phyloP scores from a whole-genome alignment of 345 rosid species.

The Camelina hispida region DNA sequence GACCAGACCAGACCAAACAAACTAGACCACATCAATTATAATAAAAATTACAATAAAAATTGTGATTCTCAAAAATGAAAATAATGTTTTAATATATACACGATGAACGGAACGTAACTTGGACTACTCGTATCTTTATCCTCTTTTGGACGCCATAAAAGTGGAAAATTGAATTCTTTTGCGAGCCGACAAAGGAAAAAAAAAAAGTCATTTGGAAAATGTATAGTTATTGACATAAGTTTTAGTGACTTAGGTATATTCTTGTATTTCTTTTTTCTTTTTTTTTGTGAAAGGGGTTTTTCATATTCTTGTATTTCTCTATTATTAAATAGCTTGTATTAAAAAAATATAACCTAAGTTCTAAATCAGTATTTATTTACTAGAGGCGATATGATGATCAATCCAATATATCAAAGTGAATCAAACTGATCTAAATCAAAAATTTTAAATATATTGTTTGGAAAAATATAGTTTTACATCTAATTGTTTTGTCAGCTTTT shows the following conservation, averaged over 20 bases:
- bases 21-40: background rate
- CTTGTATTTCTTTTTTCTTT: constrained; percentile 14
- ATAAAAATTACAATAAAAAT: background rate
- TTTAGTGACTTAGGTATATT: constrained; percentile 36
- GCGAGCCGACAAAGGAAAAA: constrained; percentile 35
- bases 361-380: background rate
- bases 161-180: constrained; percentile 39
- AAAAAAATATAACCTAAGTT: background rate
- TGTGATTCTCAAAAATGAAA: background rate
- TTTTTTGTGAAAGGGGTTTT: too few species aligned
- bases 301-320: constrained; percentile 28
- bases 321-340: constrained; percentile 22
- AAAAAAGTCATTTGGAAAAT: constrained; percentile 27
- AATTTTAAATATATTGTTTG: background rate
- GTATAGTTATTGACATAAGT: constrained; percentile 33
- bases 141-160: constrained; percentile 36
- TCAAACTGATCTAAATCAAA: background rate
- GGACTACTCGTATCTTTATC: constrained; percentile 43
- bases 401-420: background rate
- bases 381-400: constrained; percentile 3
- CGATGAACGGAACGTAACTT: constrained; percentile 37
- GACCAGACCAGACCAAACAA: constrained; percentile 6
- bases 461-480: background rate
- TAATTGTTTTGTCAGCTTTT: background rate
- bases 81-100: background rate